Evolutionary conservation across 2,329 filamentous ascomycete genomes (phyloP).

Genomic region (Colletotrichum simmondsii): DNA sequence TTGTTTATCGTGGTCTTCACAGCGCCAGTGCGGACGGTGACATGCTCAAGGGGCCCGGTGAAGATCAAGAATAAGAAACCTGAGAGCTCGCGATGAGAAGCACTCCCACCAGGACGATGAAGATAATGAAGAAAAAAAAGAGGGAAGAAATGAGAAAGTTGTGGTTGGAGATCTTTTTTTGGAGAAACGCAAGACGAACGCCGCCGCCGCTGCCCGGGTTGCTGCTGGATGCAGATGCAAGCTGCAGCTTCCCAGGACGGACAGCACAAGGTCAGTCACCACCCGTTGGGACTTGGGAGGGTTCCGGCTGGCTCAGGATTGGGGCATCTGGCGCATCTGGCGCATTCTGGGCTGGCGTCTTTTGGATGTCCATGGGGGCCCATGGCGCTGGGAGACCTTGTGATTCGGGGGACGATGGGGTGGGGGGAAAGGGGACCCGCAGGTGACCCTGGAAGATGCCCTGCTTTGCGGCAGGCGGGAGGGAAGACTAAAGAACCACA

Average conservation of each 20-base stretch:
- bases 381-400: conserved; percentile 20
- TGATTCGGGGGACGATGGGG: conserved; percentile 12
- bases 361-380: not conserved
- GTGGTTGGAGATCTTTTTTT: conserved; percentile 10
- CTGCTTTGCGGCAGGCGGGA: not conserved
- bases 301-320: conserved; percentile 13
- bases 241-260: conserved; percentile 3
- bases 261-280: not conserved
- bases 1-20: not conserved
- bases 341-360: not conserved
- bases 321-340: not conserved
- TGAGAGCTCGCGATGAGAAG: not conserved
- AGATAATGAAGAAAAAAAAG: not conserved
- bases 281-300: not conserved
- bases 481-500: not conserved
- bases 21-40: not conserved
- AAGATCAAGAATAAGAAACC: not conserved
- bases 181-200: conserved; percentile 43
- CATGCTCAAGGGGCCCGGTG: not conserved
- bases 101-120: conserved; percentile 1
- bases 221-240: conserved; percentile 35
- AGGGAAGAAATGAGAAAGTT: not conserved
- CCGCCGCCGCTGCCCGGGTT: conserved; percentile 46
- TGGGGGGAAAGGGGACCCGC: not conserved
- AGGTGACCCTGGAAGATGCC: conserved; percentile 11